Evolutionary conservation across 106 monocot genomes (phyloP).

Genomic region (Acorus gramineus): DNA sequence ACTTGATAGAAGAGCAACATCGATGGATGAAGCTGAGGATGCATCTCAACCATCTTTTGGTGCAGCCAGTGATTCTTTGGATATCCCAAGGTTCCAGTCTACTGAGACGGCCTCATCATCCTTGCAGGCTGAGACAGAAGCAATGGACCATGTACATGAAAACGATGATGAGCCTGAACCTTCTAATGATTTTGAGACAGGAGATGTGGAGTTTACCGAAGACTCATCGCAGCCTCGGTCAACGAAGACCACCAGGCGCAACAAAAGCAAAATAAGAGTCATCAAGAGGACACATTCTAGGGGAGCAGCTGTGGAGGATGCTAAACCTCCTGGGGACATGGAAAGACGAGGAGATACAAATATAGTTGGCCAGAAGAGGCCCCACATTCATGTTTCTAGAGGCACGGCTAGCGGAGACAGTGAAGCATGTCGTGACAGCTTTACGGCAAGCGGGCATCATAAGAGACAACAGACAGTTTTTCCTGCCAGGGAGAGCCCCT

Average conservation of each 20-base stretch:
- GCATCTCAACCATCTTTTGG: constrained; percentile 34
- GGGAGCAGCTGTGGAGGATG: constrained; percentile 52
- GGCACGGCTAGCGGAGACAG: constrained; percentile 29
- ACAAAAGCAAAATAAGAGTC: constrained; percentile 20
- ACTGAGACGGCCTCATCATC: too few species aligned
- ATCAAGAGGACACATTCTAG: constrained; percentile 37
- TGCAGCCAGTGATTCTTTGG: constrained; percentile 15
- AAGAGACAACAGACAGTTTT: constrained; percentile 36
- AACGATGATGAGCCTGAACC: too few species aligned
- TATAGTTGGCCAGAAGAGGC: constrained; percentile 35
- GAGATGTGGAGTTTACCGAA: constrained; percentile 2
- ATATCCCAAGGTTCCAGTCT: constrained; percentile 12
- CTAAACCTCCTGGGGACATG: constrained; percentile 37
- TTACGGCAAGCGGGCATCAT: constrained; percentile 47
- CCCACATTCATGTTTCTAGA: constrained; percentile 13
- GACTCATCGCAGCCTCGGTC: constrained; percentile 22
- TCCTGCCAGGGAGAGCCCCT: constrained; percentile 40
- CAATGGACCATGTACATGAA: too few species aligned
- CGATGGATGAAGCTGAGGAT: constrained; percentile 10
- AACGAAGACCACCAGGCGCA: constrained; percentile 15
- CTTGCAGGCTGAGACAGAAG: too few species aligned
- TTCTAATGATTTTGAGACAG: too few species aligned
- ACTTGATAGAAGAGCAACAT: constrained; percentile 19
- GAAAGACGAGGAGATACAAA: constrained; percentile 21
- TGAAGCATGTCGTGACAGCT: constrained; percentile 50